These are phyloP conservation scores for Talaromyces ruber DNA, from an alignment of 495 filamentous ascomycete genomes.

Conservation along the genomic window DNA sequence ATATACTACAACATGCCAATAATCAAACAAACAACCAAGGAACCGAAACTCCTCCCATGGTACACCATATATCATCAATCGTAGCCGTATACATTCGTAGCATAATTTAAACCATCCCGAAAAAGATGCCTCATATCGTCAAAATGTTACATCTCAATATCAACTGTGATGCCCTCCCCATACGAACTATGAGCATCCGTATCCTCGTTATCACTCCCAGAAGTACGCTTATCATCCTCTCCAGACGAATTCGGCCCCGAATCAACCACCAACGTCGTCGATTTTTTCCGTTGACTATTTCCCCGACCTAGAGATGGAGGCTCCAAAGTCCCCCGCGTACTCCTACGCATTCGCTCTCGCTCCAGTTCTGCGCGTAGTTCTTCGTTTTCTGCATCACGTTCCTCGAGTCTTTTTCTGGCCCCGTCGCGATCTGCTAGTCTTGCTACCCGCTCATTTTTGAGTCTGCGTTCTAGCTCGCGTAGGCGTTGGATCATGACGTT, in stretches of 20 bases:
- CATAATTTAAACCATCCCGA: neutral
- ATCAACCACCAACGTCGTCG: neutral
- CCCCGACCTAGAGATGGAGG: neutral
- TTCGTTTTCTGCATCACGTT: conserved; percentile 70
- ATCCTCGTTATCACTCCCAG: conserved; percentile 15
- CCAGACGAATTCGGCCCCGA: conserved; percentile 5
- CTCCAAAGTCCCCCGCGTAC: conserved; percentile 7
- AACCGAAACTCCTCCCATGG: neutral
- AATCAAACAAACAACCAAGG: neutral
- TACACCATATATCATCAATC: neutral
- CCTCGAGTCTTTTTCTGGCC: conserved; percentile 75
- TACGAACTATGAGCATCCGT: conserved; percentile 33
- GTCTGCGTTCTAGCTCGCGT: conserved; percentile 74
- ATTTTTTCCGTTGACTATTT: neutral
- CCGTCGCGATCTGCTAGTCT: conserved; percentile 73
- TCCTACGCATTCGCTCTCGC: conserved; percentile 47
- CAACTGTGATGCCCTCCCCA: conserved; percentile 34
- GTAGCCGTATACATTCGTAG: neutral
- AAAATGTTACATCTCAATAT: conserved; percentile 30
- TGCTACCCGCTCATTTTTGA: conserved; percentile 88
- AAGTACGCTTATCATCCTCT: conserved; percentile 7
- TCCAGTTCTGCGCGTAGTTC: conserved; percentile 62
- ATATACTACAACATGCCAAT: neutral
- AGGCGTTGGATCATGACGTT: conserved; percentile 81
- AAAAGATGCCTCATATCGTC: neutral